These are phyloP conservation scores for Aspergillus homomorphus DNA, from an alignment of 495 filamentous ascomycete species.

Conservation along the genomic window DNA sequence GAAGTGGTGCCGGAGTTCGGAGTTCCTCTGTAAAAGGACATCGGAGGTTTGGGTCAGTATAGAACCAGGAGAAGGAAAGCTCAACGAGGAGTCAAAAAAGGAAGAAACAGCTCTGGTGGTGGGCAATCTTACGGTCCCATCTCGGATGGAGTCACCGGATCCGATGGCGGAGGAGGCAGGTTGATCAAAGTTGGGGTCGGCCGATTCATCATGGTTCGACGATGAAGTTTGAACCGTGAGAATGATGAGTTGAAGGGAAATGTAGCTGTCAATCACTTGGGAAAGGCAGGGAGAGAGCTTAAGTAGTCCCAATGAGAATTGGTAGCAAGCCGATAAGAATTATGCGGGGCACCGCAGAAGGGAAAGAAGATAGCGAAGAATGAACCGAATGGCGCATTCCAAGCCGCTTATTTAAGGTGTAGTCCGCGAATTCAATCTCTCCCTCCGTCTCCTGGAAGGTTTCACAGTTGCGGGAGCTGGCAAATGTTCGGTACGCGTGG, in stretches of 20 bases:
- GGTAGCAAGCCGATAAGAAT: no score
- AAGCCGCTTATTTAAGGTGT: not conserved
- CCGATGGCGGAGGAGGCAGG: slow-evolving; percentile 77
- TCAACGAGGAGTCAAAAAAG: slow-evolving; percentile 1
- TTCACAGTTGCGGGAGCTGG: not conserved
- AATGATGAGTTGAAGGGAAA: not conserved
- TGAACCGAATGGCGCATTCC: not conserved
- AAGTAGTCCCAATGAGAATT: no score
- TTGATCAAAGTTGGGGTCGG: slow-evolving; percentile 70
- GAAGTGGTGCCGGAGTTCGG: slow-evolving; percentile 84
- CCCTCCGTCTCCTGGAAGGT: not conserved
- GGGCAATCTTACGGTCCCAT: slow-evolving; percentile 69
- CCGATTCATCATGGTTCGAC: slow-evolving; percentile 11
- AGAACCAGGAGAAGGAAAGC: not conserved
- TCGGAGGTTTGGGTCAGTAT: slow-evolving; percentile 14
- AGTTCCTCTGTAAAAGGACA: slow-evolving; percentile 62
- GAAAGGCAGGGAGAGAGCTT: not conserved
- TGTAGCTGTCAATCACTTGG: not conserved
- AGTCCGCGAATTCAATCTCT: not conserved
- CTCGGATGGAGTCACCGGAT: slow-evolving; percentile 84
- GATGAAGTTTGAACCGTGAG: not conserved
- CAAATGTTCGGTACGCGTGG: not conserved
- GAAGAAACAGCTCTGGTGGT: slow-evolving; percentile 11
- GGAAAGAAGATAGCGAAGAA: not conserved
- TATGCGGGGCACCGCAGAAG: no score